Evolutionary conservation across 345 rosid genomes (phyloP).

Genomic region (Eucalyptus curtisii): DNA sequence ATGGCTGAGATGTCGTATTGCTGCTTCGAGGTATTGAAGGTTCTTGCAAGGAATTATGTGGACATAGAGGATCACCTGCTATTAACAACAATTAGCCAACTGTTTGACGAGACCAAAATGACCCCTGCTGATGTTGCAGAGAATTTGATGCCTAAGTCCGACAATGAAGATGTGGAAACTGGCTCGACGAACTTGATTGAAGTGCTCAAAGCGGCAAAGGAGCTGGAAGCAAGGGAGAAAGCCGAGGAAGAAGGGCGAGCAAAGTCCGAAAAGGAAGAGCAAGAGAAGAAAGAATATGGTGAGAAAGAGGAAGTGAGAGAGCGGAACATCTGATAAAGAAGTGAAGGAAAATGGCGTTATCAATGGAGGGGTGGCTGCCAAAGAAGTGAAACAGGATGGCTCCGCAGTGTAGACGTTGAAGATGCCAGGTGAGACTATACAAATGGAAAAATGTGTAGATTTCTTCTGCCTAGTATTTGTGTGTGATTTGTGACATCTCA

Average conservation of each 20-base stretch:
- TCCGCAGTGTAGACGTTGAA: not conserved
- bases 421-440: not conserved
- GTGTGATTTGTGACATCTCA: not conserved
- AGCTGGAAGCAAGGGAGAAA: not conserved
- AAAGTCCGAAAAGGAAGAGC: not conserved
- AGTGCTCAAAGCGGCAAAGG: not conserved
- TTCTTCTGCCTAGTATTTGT: not conserved
- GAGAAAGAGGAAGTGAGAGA: not conserved
- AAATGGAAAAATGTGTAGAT: not conserved
- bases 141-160: not conserved
- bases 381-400: not conserved
- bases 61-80: not conserved
- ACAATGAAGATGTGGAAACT: not conserved
- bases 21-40: not conserved
- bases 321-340: not conserved
- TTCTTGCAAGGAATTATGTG: not conserved
- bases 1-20: constrained; percentile 11
- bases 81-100: not conserved
- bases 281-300: not conserved
- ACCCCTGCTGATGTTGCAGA: not conserved
- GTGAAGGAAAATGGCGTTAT: not conserved
- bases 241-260: not conserved
- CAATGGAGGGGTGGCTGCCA: not conserved
- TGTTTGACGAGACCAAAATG: not conserved
- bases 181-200: not conserved